Evolutionary conservation across 768 basidiomycete species (phyloP).

Genomic region (Xerocomellus chrysenteron): DNA sequence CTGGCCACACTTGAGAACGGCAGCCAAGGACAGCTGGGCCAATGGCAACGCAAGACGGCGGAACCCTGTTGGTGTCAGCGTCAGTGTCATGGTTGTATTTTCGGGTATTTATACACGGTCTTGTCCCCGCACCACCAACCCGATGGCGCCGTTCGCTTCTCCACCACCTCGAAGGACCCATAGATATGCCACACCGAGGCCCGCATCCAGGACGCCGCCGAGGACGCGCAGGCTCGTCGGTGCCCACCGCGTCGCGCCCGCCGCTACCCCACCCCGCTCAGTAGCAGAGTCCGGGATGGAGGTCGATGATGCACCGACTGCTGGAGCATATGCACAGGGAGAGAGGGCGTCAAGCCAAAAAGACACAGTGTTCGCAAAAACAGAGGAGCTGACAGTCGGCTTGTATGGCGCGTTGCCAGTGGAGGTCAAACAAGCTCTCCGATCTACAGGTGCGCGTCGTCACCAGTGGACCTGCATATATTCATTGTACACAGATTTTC

Average conservation of each 20-base stretch:
- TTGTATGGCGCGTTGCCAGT: constrained; percentile 71
- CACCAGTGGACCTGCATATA: background rate
- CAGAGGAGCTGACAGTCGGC: constrained; percentile 63
- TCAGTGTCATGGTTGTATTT: constrained; percentile 11
- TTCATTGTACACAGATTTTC: constrained; percentile 58
- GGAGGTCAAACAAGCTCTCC: constrained; percentile 72
- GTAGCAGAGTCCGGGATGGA: constrained; percentile 61
- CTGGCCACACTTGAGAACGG: constrained; percentile 81
- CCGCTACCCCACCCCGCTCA: constrained; percentile 28
- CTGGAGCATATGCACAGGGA: constrained; percentile 36
- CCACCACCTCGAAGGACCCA: constrained; percentile 57
- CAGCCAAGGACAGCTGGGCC: constrained; percentile 73
- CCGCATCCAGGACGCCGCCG: constrained; percentile 25
- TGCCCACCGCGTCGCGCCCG: constrained; percentile 19
- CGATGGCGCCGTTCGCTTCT: constrained; percentile 54
- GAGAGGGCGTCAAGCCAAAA: constrained; percentile 35
- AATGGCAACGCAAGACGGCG: constrained; percentile 57
- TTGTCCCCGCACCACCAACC: constrained; percentile 6
- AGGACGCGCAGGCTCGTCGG: constrained; percentile 28
- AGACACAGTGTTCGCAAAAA: constrained; percentile 62
- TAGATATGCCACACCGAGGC: constrained; percentile 29
- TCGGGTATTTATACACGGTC: constrained; percentile 7
- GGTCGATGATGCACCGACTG: constrained; percentile 53
- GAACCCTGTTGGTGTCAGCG: constrained; percentile 41
- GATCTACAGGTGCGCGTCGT: constrained; percentile 52